Conservation (phyloP, 2,329 filamentous ascomycete species). For the Bimuria novae-zelandiae region DNA sequence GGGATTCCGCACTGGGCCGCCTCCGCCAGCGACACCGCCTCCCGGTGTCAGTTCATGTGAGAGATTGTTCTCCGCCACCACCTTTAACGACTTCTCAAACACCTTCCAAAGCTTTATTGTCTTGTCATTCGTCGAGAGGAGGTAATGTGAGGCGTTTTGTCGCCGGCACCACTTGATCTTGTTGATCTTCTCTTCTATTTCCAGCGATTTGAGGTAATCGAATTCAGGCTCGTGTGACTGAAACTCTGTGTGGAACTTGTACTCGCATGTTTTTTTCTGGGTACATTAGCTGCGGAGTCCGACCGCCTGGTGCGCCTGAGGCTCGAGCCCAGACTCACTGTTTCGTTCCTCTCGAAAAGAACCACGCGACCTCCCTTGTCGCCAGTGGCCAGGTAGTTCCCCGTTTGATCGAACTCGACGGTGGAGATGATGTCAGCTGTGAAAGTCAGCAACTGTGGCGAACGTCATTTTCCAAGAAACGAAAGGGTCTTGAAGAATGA, state of each 20-base stretch:
- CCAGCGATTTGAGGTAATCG: slow-evolving; percentile 97
- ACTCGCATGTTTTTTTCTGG: slow-evolving; percentile 99
- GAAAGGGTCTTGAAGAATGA: neutral
- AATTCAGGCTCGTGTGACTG: slow-evolving; percentile 99
- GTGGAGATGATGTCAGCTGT: slow-evolving; percentile 89
- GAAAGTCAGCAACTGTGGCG: slow-evolving; percentile 19
- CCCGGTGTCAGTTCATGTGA: slow-evolving; percentile 89
- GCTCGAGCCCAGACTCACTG: slow-evolving; percentile 60
- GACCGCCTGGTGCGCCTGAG: neutral
- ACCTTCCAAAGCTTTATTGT: slow-evolving; percentile 99
- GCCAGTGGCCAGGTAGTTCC: slow-evolving; percentile 87
- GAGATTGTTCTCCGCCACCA: slow-evolving; percentile 98
- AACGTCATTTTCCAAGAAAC: neutral
- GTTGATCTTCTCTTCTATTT: slow-evolving; percentile 99
- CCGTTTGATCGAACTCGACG: slow-evolving; percentile 88
- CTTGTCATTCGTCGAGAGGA: slow-evolving; percentile 98
- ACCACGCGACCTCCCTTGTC: slow-evolving; percentile 87
- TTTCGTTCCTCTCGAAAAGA: slow-evolving; percentile 92
- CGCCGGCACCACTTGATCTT: slow-evolving; percentile 99
- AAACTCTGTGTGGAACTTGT: slow-evolving; percentile 99
- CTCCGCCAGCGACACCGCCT: slow-evolving; percentile 70
- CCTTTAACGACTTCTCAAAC: slow-evolving; percentile 98
- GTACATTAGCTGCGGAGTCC: slow-evolving; percentile 16
- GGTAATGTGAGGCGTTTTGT: slow-evolving; percentile 97
- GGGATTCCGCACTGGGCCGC: slow-evolving; percentile 75